Evolutionary conservation across 176 grass and related monocot species (phyloP).

Genomic region (Triticum timopheevii): DNA sequence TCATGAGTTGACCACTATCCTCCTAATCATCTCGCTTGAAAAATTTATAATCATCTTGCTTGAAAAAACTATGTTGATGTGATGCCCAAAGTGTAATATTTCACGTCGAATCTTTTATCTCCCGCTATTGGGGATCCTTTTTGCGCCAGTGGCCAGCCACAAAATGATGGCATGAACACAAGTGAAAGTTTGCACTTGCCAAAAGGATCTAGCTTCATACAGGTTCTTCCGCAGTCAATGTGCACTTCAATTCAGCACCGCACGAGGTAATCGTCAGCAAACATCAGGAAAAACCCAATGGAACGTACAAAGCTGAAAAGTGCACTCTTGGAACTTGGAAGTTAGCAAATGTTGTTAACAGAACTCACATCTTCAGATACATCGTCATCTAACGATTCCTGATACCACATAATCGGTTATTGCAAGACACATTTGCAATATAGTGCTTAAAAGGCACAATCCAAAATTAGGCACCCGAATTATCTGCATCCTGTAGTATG

Average conservation of each 20-base stretch:
- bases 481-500: constrained; percentile 11
- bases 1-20: no score
- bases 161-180: no score
- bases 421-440: constrained; percentile 11
- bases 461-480: constrained; percentile 11
- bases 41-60: no score
- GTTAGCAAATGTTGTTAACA: constrained; percentile 11
- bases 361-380: constrained; percentile 30
- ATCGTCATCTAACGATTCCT: constrained; percentile 17
- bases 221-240: neutral
- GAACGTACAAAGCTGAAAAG: neutral
- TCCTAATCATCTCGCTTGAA: no score
- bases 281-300: neutral
- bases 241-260: neutral
- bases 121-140: no score
- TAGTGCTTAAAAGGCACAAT: constrained; percentile 16
- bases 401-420: constrained; percentile 12
- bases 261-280: neutral
- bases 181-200: neutral
- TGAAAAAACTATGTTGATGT: no score
- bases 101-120: no score
- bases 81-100: no score
- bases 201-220: neutral
- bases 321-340: neutral
- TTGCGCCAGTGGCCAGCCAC: neutral